These are phyloP conservation scores for Proliferodiscus dingleyae DNA, from an alignment of 2,329 filamentous ascomycete genomes.

Conservation along the genomic window DNA sequence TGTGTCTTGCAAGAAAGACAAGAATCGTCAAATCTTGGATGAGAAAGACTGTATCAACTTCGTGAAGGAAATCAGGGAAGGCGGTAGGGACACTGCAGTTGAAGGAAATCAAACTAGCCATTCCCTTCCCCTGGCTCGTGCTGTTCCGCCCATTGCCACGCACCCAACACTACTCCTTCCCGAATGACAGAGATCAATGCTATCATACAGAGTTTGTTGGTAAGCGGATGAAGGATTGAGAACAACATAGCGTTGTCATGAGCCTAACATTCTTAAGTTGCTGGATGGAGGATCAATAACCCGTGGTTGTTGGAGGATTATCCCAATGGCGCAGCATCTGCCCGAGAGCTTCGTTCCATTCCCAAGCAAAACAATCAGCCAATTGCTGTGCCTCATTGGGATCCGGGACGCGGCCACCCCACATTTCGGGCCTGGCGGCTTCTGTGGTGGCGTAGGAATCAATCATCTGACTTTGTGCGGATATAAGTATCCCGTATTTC, in stretches of 20 bases:
- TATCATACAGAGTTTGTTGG: background rate
- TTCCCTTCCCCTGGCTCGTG: background rate
- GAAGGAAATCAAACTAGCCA: background rate
- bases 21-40: no score
- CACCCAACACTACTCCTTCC: background rate
- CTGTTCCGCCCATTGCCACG: background rate
- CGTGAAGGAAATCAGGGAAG: background rate
- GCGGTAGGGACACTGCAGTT: no score
- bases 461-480: constrained; percentile 49
- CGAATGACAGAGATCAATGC: background rate
- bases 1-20: no score
- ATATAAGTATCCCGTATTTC: constrained; percentile 7
- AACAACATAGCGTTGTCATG: background rate
- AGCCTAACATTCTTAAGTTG: no score
- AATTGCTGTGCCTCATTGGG: constrained; percentile 53
- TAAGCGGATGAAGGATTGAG: background rate
- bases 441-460: constrained; percentile 55
- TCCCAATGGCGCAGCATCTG: constrained; percentile 68
- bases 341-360: constrained; percentile 62
- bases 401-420: constrained; percentile 56
- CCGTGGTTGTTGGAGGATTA: constrained; percentile 53
- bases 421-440: constrained; percentile 62
- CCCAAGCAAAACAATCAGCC: constrained; percentile 55
- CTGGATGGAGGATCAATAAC: constrained; percentile 36
- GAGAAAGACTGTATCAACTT: no score